These are phyloP conservation scores for Oryza nivara DNA, from an alignment of 176 grass and related monocot genomes.

Conservation along the genomic window DNA sequence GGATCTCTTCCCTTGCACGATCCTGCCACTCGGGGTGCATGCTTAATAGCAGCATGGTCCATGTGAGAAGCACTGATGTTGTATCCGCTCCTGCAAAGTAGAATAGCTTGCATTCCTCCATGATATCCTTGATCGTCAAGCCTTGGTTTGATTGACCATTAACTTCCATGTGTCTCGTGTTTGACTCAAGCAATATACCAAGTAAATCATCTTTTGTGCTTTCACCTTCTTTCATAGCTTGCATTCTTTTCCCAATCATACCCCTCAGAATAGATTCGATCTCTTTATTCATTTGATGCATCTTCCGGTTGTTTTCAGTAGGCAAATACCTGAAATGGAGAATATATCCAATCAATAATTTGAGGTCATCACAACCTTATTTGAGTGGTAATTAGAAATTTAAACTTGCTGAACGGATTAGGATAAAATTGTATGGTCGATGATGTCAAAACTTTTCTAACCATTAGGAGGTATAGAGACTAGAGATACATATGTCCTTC, in stretches of 20 bases:
- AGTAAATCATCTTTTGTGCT: slow-evolving; percentile 48
- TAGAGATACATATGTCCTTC: no score
- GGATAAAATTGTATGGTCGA: no score
- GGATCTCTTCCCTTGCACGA: slow-evolving; percentile 64
- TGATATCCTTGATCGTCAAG: slow-evolving; percentile 64
- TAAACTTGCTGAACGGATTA: no score
- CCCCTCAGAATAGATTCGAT: slow-evolving; percentile 41
- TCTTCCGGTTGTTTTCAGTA: slow-evolving; percentile 50
- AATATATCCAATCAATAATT: no score
- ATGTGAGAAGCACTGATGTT: slow-evolving; percentile 69
- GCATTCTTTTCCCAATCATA: slow-evolving; percentile 55
- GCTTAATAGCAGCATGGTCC: slow-evolving; percentile 67
- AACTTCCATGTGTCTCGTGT: slow-evolving; percentile 35
- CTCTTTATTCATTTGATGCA: slow-evolving; percentile 46
- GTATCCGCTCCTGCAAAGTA: slow-evolving; percentile 91
- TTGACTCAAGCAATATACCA: slow-evolving; percentile 60
- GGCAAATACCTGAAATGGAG: slow-evolving; percentile 46
- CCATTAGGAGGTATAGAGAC: no score
- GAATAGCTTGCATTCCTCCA: slow-evolving; percentile 82
- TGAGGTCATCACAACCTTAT: no score
- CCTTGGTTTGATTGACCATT: slow-evolving; percentile 11
- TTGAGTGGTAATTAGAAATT: no score
- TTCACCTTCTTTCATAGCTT: slow-evolving; percentile 43
- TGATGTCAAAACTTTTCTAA: no score
- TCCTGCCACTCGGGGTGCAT: slow-evolving; percentile 76